Percentiles rank a stretch among this genome's conserved stretches.
phyloP scores from a whole-genome alignment of 176 grass and related monocot species.

The Cymbopogon citratus region DNA sequence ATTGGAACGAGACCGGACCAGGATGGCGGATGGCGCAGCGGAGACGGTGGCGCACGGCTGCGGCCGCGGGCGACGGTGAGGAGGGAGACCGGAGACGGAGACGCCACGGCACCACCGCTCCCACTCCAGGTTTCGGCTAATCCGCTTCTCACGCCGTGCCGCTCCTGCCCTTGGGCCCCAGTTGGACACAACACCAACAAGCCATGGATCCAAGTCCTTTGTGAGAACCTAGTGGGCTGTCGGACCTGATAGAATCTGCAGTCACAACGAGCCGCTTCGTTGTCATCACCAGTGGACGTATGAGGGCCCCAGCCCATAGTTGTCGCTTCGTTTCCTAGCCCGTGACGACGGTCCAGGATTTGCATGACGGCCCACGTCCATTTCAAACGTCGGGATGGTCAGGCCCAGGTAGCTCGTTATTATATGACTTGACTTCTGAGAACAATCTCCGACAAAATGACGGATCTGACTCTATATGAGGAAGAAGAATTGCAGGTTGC shows the following conservation, averaged over 20 bases:
- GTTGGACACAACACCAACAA: neutral
- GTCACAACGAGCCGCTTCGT: neutral
- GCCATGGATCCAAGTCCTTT: neutral
- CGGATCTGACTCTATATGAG: neutral
- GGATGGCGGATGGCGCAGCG: neutral
- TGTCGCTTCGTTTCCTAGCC: neutral
- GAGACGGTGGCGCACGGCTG: conserved; percentile 31
- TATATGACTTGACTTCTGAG: neutral
- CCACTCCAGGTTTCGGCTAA: conserved; percentile 30
- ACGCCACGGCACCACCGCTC: conserved; percentile 34
- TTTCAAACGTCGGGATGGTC: neutral
- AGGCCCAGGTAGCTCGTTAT: neutral
- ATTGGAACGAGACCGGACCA: neutral
- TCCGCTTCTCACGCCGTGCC: conserved; percentile 39
- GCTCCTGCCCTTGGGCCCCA: conserved; percentile 18
- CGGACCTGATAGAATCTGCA: too few relatives aligned
- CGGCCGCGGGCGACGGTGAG: conserved; percentile 20
- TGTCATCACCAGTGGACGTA: neutral
- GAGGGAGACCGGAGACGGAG: conserved; percentile 27
- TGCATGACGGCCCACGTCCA: neutral
- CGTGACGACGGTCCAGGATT: neutral
- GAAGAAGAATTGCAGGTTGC: neutral
- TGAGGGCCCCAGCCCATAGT: neutral
- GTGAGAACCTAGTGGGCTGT: neutral
- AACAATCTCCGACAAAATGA: neutral